A percentile compares a stretch with the other conserved stretches of the same genome.
Conservation (phyloP, 83 land plant genomes). For the Isoetes engelmannii region DNA sequence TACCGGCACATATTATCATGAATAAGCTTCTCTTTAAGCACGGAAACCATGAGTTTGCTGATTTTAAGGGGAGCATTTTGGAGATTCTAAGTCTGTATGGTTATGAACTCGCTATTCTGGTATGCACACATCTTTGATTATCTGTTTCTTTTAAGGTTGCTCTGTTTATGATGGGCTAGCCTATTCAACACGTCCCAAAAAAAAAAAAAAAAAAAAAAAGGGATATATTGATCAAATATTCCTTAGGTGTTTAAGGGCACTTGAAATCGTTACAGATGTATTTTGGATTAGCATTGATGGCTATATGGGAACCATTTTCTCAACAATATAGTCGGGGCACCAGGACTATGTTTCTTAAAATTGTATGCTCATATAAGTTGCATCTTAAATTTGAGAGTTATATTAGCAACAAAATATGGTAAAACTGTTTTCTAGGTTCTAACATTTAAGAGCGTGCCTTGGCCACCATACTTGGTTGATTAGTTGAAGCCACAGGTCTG, state of each 20-base stretch:
- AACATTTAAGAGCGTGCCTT: too few species aligned
- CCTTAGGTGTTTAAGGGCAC: neutral
- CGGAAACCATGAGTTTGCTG: conserved; percentile 82
- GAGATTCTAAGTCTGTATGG: conserved; percentile 88
- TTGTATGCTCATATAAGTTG: too few species aligned
- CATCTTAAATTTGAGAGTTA: too few species aligned
- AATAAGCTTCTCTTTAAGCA: conserved; percentile 77
- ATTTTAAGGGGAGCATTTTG: conserved; percentile 78
- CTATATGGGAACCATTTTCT: neutral
- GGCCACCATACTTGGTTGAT: neutral
- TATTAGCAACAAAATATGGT: too few species aligned
- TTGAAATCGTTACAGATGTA: neutral
- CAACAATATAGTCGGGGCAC: neutral
- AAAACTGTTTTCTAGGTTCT: too few species aligned
- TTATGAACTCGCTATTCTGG: conserved; percentile 89
- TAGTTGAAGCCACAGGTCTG: neutral
- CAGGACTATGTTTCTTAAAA: neutral
- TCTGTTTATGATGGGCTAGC: neutral
- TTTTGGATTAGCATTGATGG: neutral
- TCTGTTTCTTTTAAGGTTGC: neutral
- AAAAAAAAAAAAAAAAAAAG: too few species aligned
- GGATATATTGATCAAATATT: neutral
- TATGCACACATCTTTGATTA: conserved; percentile 14
- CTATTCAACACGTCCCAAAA: conserved; percentile 7
- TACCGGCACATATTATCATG: conserved; percentile 70